These are phyloP conservation scores for Colletotrichum camelliae DNA, from an alignment of 2,329 filamentous ascomycete species.

Conservation along the genomic window DNA sequence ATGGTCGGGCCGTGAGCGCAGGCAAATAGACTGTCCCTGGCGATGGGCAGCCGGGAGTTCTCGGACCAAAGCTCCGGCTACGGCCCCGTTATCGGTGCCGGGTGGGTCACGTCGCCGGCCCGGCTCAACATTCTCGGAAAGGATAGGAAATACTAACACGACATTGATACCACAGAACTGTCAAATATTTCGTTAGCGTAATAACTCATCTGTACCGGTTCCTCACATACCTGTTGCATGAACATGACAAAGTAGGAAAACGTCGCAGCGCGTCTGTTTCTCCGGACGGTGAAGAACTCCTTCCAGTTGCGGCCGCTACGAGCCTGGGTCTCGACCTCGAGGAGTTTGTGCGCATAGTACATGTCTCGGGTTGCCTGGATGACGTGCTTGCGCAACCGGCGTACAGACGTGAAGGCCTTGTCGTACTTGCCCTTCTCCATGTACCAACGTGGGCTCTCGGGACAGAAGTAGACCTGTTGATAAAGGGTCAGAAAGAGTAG, in stretches of 20 bases:
- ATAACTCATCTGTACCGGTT: too few species aligned
- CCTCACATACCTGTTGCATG: conserved; percentile 29
- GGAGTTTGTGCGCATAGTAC: conserved; percentile 51
- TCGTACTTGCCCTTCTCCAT: conserved; percentile 53
- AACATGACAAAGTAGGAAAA: conserved; percentile 43
- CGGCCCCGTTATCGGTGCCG: neutral
- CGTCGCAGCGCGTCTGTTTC: conserved; percentile 40
- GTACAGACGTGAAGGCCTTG: conserved; percentile 50
- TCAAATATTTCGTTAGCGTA: neutral
- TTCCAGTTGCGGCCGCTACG: conserved; percentile 34
- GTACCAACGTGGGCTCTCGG: conserved; percentile 59
- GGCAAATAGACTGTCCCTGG: neutral
- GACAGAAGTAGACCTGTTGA: conserved; percentile 52
- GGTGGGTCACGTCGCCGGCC: neutral
- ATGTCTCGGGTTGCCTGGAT: conserved; percentile 57
- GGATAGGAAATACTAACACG: neutral
- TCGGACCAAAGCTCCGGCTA: neutral
- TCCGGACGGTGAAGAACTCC: conserved; percentile 41
- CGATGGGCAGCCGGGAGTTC: too few species aligned
- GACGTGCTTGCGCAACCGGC: conserved; percentile 49
- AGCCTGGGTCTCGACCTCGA: conserved; percentile 35
- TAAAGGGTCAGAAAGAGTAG: neutral
- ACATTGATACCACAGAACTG: conserved; percentile 54
- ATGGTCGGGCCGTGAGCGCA: neutral
- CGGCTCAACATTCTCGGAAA: neutral